A percentile compares a stretch with the other conserved stretches of the same genome.
Conservation (phyloP, 169 alveolate genomes). For the Miamiensis avidus region DNA sequence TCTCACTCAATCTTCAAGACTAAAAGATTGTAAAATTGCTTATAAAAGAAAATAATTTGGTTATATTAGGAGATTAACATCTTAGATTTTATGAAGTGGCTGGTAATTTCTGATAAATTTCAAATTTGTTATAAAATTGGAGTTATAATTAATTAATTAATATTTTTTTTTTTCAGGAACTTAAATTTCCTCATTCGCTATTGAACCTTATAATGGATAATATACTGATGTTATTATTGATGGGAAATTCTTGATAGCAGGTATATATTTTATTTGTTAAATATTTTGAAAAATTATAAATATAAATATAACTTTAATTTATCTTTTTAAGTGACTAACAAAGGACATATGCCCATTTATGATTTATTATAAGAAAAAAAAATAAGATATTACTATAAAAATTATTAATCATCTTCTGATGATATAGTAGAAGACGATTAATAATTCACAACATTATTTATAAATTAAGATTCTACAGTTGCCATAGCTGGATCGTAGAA, state of each 20-base stretch:
- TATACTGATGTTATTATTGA: conserved; percentile 14
- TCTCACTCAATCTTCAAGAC: background rate
- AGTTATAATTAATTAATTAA: background rate
- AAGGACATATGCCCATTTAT: conserved; percentile 17
- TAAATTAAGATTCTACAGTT: background rate
- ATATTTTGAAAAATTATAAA: background rate
- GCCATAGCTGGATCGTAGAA: background rate
- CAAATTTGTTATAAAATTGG: background rate
- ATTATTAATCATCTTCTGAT: background rate
- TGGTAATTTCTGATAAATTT: background rate
- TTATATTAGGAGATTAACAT: background rate
- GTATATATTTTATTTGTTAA: background rate
- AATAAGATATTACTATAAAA: conserved; percentile 3
- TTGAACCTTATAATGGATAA: conserved; percentile 5
- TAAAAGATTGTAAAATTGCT: conserved; percentile 14
- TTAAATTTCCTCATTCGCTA: background rate
- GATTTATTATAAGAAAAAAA: conserved; percentile 27
- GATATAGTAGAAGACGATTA: background rate
- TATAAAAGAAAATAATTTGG: background rate
- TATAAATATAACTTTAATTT: background rate
- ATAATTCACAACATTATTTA: background rate
- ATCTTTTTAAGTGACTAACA: conserved; percentile 3
- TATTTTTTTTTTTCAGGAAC: background rate
- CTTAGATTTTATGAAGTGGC: background rate
- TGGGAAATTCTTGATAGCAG: conserved; percentile 8